These are phyloP conservation scores for Miscanthus lutarioriparius DNA, from an alignment of 176 grass and related monocot species.

Conservation along the genomic window DNA sequence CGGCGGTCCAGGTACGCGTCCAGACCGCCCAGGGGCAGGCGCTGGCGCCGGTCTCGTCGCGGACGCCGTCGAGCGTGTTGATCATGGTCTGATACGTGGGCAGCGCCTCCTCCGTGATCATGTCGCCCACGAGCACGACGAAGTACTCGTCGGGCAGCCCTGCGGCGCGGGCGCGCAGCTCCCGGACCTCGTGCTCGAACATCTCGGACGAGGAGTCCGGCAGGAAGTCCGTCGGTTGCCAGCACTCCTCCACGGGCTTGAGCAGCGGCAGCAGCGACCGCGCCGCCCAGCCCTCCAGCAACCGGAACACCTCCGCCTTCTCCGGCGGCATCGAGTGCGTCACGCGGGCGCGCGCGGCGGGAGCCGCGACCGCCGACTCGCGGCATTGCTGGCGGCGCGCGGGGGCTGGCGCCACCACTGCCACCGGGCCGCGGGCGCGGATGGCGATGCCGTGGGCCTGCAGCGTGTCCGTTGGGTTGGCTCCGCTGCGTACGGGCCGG, in stretches of 20 bases:
- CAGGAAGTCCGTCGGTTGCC: constrained; percentile 87
- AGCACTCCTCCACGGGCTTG: constrained; percentile 78
- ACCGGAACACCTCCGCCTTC: constrained; percentile 84
- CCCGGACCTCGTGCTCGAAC: constrained; percentile 61
- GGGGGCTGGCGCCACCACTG: neutral
- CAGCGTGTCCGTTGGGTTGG: constrained; percentile 16
- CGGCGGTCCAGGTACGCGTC: constrained; percentile 87
- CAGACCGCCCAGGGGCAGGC: constrained; percentile 80
- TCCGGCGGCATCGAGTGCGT: constrained; percentile 91
- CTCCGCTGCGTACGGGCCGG: neutral
- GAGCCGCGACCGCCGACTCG: neutral
- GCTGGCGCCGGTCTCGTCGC: constrained; percentile 95
- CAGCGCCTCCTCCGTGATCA: constrained; percentile 95
- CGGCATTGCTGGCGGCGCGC: constrained; percentile 35
- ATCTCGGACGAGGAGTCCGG: constrained; percentile 63
- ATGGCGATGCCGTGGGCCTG: constrained; percentile 22
- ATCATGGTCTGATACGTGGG: constrained; percentile 99
- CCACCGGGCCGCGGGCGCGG: neutral
- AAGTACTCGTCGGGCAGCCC: constrained; percentile 73
- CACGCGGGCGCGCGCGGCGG: constrained; percentile 24
- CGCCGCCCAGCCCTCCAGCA: constrained; percentile 70
- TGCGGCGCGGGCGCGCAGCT: constrained; percentile 62
- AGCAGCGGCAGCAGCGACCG: constrained; percentile 70
- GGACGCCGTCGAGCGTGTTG: constrained; percentile 89
- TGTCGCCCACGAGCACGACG: constrained; percentile 85